A percentile compares a stretch with the other conserved stretches of the same genome.
Conservation (phyloP, 805 yeast genomes). For the Saccharomycopsis babjevae region DNA sequence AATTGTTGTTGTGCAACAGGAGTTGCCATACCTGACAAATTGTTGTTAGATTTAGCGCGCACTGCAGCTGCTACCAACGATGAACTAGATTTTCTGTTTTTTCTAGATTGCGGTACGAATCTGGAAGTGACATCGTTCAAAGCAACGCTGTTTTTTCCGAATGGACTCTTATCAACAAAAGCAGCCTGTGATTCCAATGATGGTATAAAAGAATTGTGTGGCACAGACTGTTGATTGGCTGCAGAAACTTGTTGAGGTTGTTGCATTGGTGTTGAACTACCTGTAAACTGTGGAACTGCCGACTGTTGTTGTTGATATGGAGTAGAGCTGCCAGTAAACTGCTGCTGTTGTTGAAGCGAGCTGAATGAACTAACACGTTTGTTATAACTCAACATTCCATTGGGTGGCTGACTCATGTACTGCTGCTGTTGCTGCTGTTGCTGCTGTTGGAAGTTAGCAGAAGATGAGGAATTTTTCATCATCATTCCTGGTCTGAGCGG, state of each 20-base stretch:
- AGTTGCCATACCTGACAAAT: not conserved
- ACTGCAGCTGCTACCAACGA: slow-evolving; percentile 12
- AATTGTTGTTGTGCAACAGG: not conserved
- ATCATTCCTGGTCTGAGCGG: not conserved
- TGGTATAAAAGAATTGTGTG: slow-evolving; percentile 17
- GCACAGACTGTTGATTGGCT: slow-evolving; percentile 13
- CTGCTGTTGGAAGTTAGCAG: not conserved
- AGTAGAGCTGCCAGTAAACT: not conserved
- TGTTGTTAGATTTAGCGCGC: not conserved
- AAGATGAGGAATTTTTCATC: not conserved
- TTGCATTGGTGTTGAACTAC: not conserved
- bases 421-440: not conserved
- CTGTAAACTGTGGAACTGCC: not conserved
- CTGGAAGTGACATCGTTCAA: slow-evolving; percentile 21
- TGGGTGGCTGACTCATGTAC: not conserved
- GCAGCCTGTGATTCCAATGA: slow-evolving; percentile 22
- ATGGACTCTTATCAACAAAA: slow-evolving; percentile 18
- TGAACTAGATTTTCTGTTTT: slow-evolving; percentile 32
- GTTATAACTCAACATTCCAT: not conserved
- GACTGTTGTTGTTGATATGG: not conserved
- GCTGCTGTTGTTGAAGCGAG: not conserved
- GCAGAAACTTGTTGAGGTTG: not conserved
- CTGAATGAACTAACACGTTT: not conserved
- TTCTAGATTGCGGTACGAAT: slow-evolving; percentile 32
- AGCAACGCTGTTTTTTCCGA: slow-evolving; percentile 11